These are phyloP conservation scores for Cutaneotrichosporon sp. DNA, from an alignment of 1,284 basidiomycete genomes.

Conservation along the genomic window DNA sequence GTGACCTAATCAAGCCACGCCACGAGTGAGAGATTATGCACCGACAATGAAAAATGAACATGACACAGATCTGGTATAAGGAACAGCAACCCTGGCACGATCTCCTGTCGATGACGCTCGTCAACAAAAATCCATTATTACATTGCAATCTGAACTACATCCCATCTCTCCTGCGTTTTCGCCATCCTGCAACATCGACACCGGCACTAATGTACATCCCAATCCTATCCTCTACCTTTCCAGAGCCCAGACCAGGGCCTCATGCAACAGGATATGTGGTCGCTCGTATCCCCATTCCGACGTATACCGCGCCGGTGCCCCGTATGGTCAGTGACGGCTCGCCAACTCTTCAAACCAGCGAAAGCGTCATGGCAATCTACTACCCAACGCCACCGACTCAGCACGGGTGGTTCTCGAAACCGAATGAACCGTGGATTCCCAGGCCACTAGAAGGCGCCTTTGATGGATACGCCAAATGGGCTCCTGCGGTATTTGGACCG, in stretches of 20 bases:
- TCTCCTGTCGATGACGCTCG: no score
- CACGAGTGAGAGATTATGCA: no score
- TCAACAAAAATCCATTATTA: no score
- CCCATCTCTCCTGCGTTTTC: not conserved
- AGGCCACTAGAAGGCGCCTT: not conserved
- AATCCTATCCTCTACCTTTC: not conserved
- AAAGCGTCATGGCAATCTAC: slow-evolving; percentile 35
- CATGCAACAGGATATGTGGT: not conserved
- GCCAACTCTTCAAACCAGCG: slow-evolving; percentile 20
- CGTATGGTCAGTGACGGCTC: slow-evolving; percentile 2
- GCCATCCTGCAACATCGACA: not conserved
- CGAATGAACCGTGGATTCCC: not conserved
- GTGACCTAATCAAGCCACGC: no score
- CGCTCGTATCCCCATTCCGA: not conserved
- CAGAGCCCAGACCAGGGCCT: not conserved
- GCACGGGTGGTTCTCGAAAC: slow-evolving; percentile 10
- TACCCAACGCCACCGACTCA: slow-evolving; percentile 27
- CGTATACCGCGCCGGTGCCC: not conserved
- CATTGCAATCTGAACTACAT: not conserved
- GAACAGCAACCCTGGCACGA: no score
- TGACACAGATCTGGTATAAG: no score
- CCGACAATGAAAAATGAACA: no score
- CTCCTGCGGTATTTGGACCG: not conserved
- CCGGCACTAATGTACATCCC: not conserved
- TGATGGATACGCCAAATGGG: not conserved